Evolutionary conservation across 2,329 filamentous ascomycete genomes (phyloP).

Genomic region (Paracamarosporium sp.): DNA sequence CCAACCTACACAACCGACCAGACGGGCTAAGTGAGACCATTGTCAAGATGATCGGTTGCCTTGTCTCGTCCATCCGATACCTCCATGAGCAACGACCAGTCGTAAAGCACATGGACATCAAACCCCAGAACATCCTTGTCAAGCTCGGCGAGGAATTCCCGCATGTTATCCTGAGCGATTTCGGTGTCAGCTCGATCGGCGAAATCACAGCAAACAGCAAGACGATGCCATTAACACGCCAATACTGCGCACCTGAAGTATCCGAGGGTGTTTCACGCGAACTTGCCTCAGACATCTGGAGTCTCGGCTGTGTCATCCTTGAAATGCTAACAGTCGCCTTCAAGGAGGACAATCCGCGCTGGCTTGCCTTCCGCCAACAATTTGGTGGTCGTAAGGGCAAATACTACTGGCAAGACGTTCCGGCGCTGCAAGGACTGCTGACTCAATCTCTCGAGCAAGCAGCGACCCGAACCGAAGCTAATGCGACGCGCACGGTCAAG

Average conservation of each 20-base stretch:
- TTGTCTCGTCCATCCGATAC: conserved; percentile 42
- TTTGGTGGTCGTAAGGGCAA: conserved; percentile 39
- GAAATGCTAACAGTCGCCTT: conserved; percentile 75
- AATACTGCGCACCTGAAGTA: conserved; percentile 46
- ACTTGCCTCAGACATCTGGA: conserved; percentile 80
- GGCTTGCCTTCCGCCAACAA: conserved; percentile 34
- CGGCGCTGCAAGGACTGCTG: conserved; percentile 35
- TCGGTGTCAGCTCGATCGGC: conserved; percentile 43
- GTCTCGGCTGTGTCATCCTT: conserved; percentile 91
- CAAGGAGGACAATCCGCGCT: conserved; percentile 27
- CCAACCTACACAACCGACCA: conserved; percentile 24
- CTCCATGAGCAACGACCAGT: conserved; percentile 45
- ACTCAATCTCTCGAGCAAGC: conserved; percentile 27
- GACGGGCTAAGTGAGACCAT: conserved; percentile 30
- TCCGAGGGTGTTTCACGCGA: conserved; percentile 33
- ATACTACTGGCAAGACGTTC: conserved; percentile 45
- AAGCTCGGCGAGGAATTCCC: conserved; percentile 36
- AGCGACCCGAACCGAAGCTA: conserved; percentile 24
- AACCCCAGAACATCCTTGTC: conserved; percentile 48
- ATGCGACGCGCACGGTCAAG: conserved; percentile 37
- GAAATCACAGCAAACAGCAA: conserved; percentile 21
- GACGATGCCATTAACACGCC: conserved; percentile 36
- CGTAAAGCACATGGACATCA: conserved; percentile 47
- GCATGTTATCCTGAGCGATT: conserved; percentile 46
- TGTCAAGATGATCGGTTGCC: conserved; percentile 45